These are phyloP conservation scores for Wickerhamomyces subpelliculosus DNA, from an alignment of 805 yeast species.

Conservation along the genomic window DNA sequence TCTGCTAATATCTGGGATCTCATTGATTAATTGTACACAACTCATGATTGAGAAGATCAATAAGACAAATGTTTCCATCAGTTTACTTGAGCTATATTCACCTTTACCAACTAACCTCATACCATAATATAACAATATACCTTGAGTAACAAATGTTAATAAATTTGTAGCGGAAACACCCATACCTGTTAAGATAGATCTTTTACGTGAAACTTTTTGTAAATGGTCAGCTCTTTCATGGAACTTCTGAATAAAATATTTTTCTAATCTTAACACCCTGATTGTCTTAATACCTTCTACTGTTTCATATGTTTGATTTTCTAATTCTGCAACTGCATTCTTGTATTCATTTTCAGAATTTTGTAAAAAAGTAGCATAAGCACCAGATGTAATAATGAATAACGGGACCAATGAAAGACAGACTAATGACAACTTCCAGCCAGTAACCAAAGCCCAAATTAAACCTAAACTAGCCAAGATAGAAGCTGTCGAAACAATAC, in stretches of 20 bases:
- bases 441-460: conserved; percentile 69
- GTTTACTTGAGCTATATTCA: conserved; percentile 47
- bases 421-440: conserved; percentile 85
- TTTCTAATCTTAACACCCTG: conserved; percentile 44
- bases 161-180: conserved; percentile 56
- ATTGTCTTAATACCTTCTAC: conserved; percentile 59
- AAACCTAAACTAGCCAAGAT: conserved; percentile 54
- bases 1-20: conserved; percentile 73
- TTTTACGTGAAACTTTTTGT: conserved; percentile 31
- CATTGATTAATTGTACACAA: conserved; percentile 49
- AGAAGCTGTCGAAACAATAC: conserved; percentile 45
- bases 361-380: conserved; percentile 47
- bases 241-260: conserved; percentile 38
- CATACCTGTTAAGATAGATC: conserved; percentile 59
- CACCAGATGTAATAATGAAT: conserved; percentile 42
- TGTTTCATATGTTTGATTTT: conserved; percentile 44
- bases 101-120: conserved; percentile 55
- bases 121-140: conserved; percentile 75
- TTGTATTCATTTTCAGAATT: conserved; percentile 56
- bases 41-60: conserved; percentile 67
- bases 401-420: conserved; percentile 73
- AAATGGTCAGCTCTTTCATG: conserved; percentile 24
- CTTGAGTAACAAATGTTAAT: conserved; percentile 55
- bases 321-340: conserved; percentile 44
- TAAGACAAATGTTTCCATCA: conserved; percentile 66